A percentile compares a stretch with the other conserved stretches of the same genome.
Evolutionary conservation across 176 grass and related monocot genomes (phyloP).

Genomic region (Avena insularis): DNA sequence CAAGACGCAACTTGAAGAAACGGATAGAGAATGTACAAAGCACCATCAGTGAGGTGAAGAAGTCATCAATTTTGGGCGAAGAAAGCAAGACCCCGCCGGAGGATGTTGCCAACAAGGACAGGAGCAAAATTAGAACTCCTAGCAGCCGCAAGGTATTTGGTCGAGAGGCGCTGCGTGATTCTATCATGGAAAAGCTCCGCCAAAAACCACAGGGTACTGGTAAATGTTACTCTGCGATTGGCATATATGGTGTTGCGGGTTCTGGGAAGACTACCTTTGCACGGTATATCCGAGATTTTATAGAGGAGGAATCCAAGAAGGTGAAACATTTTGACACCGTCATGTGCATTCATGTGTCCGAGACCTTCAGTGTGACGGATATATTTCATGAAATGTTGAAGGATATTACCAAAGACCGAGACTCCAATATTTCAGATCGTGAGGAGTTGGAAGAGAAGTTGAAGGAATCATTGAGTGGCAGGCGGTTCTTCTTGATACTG

Average conservation of each 20-base stretch:
- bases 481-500: conserved; percentile 44
- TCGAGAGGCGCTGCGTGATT: neutral
- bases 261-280: neutral
- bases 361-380: neutral
- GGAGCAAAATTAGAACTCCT: neutral
- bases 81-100: neutral
- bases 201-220: neutral
- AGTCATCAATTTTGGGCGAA: neutral
- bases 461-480: neutral
- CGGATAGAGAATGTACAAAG: neutral
- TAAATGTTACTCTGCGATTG: neutral
- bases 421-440: neutral
- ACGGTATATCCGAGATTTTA: neutral
- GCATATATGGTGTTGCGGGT: neutral
- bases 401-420: neutral
- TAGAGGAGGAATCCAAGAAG: neutral
- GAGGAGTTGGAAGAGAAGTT: neutral
- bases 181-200: neutral
- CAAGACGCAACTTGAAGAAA: neutral
- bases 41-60: neutral
- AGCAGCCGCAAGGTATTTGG: neutral
- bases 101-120: neutral
- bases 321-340: neutral
- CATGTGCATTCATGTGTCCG: neutral
- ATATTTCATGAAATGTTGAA: conserved; percentile 14